Conservation (phyloP, 371 early-diverging fungal genomes). For the Mortierella sp. region DNA sequence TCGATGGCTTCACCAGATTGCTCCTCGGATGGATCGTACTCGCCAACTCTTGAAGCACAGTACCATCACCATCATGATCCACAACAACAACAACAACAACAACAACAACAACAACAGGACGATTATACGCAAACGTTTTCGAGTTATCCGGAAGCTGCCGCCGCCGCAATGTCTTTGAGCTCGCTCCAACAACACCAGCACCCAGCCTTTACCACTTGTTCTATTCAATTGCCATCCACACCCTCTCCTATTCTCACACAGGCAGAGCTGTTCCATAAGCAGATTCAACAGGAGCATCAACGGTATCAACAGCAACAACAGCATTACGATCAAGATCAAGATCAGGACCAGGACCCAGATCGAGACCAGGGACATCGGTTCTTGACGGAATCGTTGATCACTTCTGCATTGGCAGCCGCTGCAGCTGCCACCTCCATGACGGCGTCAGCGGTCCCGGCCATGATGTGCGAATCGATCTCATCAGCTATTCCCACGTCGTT, state of each 20-base stretch:
- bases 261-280: constrained; percentile 45
- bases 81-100: constrained; percentile 14
- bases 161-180: constrained; percentile 24
- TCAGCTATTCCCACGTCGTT: constrained; percentile 22
- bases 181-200: constrained; percentile 26
- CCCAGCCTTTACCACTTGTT: background rate
- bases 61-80: constrained; percentile 16
- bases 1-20: constrained; percentile 12
- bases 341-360: too few relatives aligned
- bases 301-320: constrained; percentile 31
- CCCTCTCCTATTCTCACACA: constrained; percentile 19
- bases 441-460: constrained; percentile 31
- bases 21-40: constrained; percentile 1
- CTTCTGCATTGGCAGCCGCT: background rate
- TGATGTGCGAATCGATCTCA: constrained; percentile 9
- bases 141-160: constrained; percentile 20
- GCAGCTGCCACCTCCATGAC: constrained; percentile 5
- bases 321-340: background rate
- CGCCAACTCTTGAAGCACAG: constrained; percentile 3
- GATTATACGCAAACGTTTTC: constrained; percentile 20
- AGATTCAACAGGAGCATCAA: constrained; percentile 39
- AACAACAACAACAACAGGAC: constrained; percentile 12
- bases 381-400: constrained; percentile 25
- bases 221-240: constrained; percentile 16
- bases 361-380: constrained; percentile 10